A percentile compares a stretch with the other conserved stretches of the same genome.
These are phyloP conservation scores for Chalciporus pseudorubinellus DNA, from an alignment of 768 basidiomycete species.

Conservation along the genomic window DNA sequence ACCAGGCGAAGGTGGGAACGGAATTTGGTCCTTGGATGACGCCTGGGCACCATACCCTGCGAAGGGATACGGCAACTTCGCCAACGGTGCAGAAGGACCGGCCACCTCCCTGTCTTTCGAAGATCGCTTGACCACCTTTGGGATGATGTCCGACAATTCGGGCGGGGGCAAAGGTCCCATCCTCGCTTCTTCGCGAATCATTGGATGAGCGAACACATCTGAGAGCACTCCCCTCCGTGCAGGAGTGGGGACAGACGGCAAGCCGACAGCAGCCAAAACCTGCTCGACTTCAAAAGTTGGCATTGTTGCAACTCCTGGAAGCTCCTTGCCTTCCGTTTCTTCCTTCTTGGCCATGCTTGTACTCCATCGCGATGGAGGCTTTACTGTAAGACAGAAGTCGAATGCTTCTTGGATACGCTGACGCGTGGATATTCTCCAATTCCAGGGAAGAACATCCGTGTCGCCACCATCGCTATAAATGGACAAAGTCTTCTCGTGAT, in stretches of 20 bases:
- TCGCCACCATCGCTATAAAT: slow-evolving; percentile 46
- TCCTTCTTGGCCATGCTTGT: slow-evolving; percentile 33
- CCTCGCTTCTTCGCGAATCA: slow-evolving; percentile 16
- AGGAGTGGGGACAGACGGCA: slow-evolving; percentile 47
- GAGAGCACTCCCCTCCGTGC: slow-evolving; percentile 59
- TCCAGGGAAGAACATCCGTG: slow-evolving; percentile 63
- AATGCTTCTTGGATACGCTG: slow-evolving; percentile 74
- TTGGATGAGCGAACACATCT: slow-evolving; percentile 61
- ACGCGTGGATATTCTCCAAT: slow-evolving; percentile 72
- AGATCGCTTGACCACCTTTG: slow-evolving; percentile 43
- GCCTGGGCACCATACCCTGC: slow-evolving; percentile 56
- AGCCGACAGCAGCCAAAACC: slow-evolving; percentile 58
- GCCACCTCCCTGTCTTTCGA: slow-evolving; percentile 46
- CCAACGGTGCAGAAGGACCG: slow-evolving; percentile 43
- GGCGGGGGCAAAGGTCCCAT: slow-evolving; percentile 20
- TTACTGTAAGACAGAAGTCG: slow-evolving; percentile 69
- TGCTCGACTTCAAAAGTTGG: slow-evolving; percentile 50
- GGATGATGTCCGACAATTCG: slow-evolving; percentile 41
- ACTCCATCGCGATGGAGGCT: slow-evolving; percentile 36
- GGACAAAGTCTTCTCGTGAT: slow-evolving; percentile 57
- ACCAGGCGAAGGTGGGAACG: slow-evolving; percentile 69
- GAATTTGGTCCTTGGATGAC: slow-evolving; percentile 62
- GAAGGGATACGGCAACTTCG: slow-evolving; percentile 71
- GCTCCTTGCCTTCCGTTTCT: slow-evolving; percentile 17
- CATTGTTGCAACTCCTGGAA: slow-evolving; percentile 30